Percentiles rank a stretch among this genome's conserved stretches.
phyloP scores from a whole-genome alignment of 2,329 filamentous ascomycete genomes.

The Calonectria fujianensis region DNA sequence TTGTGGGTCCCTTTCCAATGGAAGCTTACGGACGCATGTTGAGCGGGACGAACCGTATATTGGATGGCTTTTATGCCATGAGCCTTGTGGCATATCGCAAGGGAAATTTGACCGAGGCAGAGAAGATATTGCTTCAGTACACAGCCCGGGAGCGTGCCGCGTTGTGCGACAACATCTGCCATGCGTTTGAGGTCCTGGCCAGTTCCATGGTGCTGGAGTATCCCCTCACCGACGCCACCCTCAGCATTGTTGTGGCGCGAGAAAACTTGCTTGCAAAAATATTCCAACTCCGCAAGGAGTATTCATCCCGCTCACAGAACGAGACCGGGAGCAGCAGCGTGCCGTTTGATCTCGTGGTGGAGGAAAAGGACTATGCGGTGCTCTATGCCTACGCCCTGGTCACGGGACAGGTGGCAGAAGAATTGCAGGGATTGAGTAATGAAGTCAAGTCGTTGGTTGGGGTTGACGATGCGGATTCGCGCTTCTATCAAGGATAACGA shows the following conservation, averaged over 20 bases:
- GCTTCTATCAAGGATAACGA: conserved; percentile 39
- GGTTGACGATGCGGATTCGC: conserved; percentile 48
- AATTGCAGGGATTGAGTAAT: conserved; percentile 74
- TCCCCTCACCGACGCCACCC: conserved; percentile 90
- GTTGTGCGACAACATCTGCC: conserved; percentile 91
- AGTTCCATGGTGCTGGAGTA: conserved; percentile 96
- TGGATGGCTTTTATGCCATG: conserved; percentile 97
- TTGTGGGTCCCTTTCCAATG: conserved; percentile 89
- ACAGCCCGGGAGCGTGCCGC: conserved; percentile 87
- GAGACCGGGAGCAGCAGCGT: conserved; percentile 45
- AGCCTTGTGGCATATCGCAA: conserved; percentile 92
- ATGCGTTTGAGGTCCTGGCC: conserved; percentile 89
- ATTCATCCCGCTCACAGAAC: conserved; percentile 59
- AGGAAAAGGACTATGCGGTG: conserved; percentile 90
- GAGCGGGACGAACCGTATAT: conserved; percentile 85
- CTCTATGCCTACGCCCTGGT: conserved; percentile 91
- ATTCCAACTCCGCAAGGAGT: conserved; percentile 87
- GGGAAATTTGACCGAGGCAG: conserved; percentile 83
- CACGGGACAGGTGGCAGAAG: conserved; percentile 79
- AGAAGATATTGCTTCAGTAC: conserved; percentile 85
- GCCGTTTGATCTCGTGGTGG: conserved; percentile 62
- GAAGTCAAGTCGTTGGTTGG: conserved; percentile 62
- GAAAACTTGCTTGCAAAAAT: conserved; percentile 91
- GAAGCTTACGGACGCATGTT: conserved; percentile 84
- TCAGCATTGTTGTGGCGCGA: conserved; percentile 86